Evolutionary conservation across 176 grass and related monocot species (phyloP), one percentile per base, ranked within the genome.

Genomic region (Luzula sylvatica): DNA sequence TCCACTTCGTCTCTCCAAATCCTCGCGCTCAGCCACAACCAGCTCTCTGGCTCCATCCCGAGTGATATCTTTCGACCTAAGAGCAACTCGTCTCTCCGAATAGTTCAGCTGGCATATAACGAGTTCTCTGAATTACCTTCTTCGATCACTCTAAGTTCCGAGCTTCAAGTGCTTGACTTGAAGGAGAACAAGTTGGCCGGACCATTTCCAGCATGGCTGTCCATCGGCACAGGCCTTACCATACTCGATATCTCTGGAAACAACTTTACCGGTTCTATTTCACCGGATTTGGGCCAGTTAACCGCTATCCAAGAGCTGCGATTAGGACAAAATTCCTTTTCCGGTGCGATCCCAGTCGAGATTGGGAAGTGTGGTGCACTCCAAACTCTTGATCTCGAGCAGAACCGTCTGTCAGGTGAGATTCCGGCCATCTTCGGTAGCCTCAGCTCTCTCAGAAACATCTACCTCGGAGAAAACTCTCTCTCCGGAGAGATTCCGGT

Each of bases 211-310:
- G 12, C 86, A 7, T 98, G 92, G 92, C 75, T 98, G 39, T 40
- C 53, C 32, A 71, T 47, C 2, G 78, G 65, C 0, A 52, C 56
- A 5, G 85, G 86, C 0, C 50, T 98, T 16, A 80, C 69, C 1
- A 58, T 98, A 11, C 82, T 98, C 65, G 86, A 90, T 64, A 72
- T 98, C 14, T 90, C 86, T 0, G 72, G 72, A 26, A 98, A 98
- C 55, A 73, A 57, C 1, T 69, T 98, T 65, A 67, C 72, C 6
- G 86, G 92, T 28, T 51, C 51, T 3, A 6, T 98, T 25, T 76
- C 92, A 22, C 15, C 61, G 7, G 67, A 11, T 12, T 46, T 98
- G 13, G 86, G 92, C 35, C 65, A 74, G 47, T 79, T 98, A 16
- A 72, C 58, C 4, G 13, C 78, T 0, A 30, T 98, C 46, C 64